Base-by-base conservation (phyloP, 305 asterid species). In the Fraxinus paxiana region DNA sequence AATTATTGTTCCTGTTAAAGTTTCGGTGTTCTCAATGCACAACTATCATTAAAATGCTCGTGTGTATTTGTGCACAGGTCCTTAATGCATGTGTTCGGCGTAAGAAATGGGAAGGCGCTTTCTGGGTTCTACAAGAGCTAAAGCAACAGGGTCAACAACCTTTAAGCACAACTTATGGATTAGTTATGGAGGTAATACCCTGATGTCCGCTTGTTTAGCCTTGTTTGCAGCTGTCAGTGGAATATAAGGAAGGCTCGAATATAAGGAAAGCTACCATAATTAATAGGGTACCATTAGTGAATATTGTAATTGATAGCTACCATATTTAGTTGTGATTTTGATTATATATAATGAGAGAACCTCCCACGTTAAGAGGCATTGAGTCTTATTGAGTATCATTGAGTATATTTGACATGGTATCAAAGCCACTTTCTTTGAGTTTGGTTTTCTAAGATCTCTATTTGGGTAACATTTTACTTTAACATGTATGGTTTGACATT, bases 121-220 rank as follows among this genome's bases (percentile, higher is more conserved):
- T 95, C 86, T 95, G 98, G 99, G 99, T 95, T 82, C 87, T 95
- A 78, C 98, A 95, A 78, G 97, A 94, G 87, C 87, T 95, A 83
- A 88, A 89, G 80, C 79, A 87, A 85, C 87, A 84, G 80, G 87
- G 89, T 76, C 91, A 85, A 80, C 89, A 86, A 80, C 98, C 97
- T 67, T 89, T 93, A 35, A 84, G 91, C 88, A 86, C 95, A 77
- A 93, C 97, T 26, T 90, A 95, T 87, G 99, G 99, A 82, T 89
- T 95, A 76, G 92, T 90, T 81, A 95, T 95, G 99, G 99, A 95
- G 97, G 99, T 92, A 87, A 81, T 65, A 41, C 59, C 61, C 61
- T 65, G 84, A 41, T 41, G 63, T 12, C 31, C 69, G 3, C 73
- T 31, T 30, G 35, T 34, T 46, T 70, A 8, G 59, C 35, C 65